Conservation (phyloP, 768 basidiomycete species). For the Boletus rufocinnamomeus region DNA sequence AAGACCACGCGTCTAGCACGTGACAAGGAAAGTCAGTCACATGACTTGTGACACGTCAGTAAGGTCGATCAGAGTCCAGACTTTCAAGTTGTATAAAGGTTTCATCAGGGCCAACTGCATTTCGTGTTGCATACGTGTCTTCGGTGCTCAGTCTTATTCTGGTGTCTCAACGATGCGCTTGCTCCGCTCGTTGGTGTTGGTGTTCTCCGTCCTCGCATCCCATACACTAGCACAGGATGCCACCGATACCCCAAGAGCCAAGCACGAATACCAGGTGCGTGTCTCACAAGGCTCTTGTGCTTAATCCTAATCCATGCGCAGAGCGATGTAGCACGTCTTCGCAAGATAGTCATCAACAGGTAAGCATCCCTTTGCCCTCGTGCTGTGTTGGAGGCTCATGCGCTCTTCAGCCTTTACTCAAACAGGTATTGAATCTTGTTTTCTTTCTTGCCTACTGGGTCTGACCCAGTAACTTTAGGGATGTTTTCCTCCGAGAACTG, state of each 20-base stretch:
- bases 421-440: slow-evolving; percentile 54
- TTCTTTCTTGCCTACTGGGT: not conserved
- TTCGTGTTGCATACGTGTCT: slow-evolving; percentile 1
- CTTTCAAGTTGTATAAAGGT: not conserved
- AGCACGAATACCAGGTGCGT: slow-evolving; percentile 71
- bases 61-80: too few species aligned
- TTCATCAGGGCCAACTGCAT: not conserved
- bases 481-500: slow-evolving; percentile 86
- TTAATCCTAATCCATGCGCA: slow-evolving; percentile 32
- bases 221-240: slow-evolving; percentile 52
- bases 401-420: slow-evolving; percentile 67
- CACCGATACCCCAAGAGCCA: slow-evolving; percentile 47
- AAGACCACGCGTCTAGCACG: slow-evolving; percentile 20
- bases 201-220: slow-evolving; percentile 46
- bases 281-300: not conserved
- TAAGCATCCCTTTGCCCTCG: slow-evolving; percentile 25
- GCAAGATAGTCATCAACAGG: slow-evolving; percentile 94
- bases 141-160: not conserved
- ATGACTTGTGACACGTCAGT: slow-evolving; percentile 55
- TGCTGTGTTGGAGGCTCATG: slow-evolving; percentile 11
- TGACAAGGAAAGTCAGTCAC: slow-evolving; percentile 29
- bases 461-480: slow-evolving; percentile 43
- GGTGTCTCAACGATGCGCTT: slow-evolving; percentile 54
- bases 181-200: slow-evolving; percentile 50
- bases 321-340: slow-evolving; percentile 92